Base-by-base conservation (phyloP, 208 protist species). In the Trypanosoma mega region DNA sequence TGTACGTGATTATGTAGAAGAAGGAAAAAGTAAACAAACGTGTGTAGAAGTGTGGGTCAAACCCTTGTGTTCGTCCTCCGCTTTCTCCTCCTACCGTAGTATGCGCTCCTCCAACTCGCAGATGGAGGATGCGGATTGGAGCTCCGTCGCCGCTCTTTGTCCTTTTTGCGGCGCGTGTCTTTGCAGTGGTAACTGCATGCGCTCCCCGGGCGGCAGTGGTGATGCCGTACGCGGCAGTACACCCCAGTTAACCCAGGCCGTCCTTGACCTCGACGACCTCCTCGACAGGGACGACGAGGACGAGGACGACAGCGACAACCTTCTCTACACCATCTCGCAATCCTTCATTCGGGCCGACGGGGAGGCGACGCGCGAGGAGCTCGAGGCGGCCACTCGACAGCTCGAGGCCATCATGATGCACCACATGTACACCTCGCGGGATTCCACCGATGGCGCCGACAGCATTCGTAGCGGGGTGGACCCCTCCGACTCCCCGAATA, bases 371-470 rank as follows among this genome's bases (percentile, higher is more conserved):
- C 20, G 0, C 6, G 1, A 21, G 7, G 45, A 63, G 1, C 23
- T 33, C 9, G 31, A 52, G 33, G 0, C 11, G 14, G 23, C 36
- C 24, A 60, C 31, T 16, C 7, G 2, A 23, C 41, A 60, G 20
- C 21, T 54, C 9, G 57, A 51, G 46, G 27, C 9, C 8, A 26
- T 54, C 27, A 51, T 53, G 45, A 26, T 44, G 46, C 44, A 62
- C 20, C 26, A 49, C 21, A 16, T 49, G 14, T 3, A 46, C n/a
- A 21, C 1, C 27, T 23, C 31, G 5, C n/a, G 16, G 21, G 2
- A 23, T 8, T 26, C 41, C 23, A 21, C 14, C n/a, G 39, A 24
- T 39, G 12, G 34, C 6, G 34, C 8, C 6, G 34, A 12, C 34
- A 39, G 8, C 6, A 39, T 12, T n/a, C n/a, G n/a, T n/a, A n/a